phyloP scores from a whole-genome alignment of 371 early-diverging fungal species.

The Mucor racemosus region DNA sequence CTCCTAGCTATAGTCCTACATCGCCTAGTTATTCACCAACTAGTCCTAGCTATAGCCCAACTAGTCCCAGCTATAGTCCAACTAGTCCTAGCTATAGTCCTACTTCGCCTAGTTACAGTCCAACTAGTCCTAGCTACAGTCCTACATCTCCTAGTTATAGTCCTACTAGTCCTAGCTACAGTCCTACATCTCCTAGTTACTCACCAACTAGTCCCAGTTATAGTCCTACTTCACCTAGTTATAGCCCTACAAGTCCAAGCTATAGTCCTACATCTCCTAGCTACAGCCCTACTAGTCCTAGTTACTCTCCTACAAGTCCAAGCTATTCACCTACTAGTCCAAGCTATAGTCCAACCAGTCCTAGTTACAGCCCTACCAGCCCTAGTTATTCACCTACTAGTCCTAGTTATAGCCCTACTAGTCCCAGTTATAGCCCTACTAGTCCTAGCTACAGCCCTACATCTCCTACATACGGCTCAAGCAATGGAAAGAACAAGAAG shows the following conservation, averaged over 20 bases:
- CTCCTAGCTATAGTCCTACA: constrained; percentile 71
- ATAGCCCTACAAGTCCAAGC: constrained; percentile 74
- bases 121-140: constrained; percentile 63
- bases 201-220: constrained; percentile 71
- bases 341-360: constrained; percentile 59
- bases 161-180: constrained; percentile 79
- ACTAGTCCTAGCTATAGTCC: constrained; percentile 79
- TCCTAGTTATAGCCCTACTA: constrained; percentile 72
- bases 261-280: constrained; percentile 77
- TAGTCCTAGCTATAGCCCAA: constrained; percentile 81
- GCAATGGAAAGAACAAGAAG: constrained; percentile 15
- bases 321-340: constrained; percentile 67
- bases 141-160: constrained; percentile 62
- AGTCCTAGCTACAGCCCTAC: constrained; percentile 66
- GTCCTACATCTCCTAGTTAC: constrained; percentile 70
- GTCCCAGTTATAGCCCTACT: constrained; percentile 55
- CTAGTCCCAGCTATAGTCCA: constrained; percentile 75
- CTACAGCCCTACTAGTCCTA: constrained; percentile 75
- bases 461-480: constrained; percentile 62
- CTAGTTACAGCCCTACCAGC: constrained; percentile 79
- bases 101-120: constrained; percentile 78
- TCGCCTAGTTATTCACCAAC: constrained; percentile 75
- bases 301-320: constrained; percentile 56
- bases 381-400: constrained; percentile 84
- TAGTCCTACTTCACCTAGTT: constrained; percentile 79